phyloP scores from a whole-genome alignment of 148 eudicot species.

The Silene uniflora region DNA sequence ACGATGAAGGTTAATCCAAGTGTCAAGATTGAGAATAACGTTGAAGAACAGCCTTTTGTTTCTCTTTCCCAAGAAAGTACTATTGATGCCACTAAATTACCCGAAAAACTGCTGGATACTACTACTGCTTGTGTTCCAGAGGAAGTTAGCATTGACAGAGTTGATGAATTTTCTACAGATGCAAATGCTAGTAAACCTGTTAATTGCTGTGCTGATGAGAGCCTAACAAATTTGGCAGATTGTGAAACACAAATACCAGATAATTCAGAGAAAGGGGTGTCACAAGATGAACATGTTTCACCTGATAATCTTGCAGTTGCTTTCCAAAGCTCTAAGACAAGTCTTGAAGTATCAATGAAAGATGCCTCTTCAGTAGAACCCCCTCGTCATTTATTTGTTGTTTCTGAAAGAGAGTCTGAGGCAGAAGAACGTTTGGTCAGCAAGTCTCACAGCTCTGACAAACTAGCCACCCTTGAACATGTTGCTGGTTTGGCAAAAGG shows the following conservation, averaged over 20 bases:
- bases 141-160: slow-evolving; percentile 14
- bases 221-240: slow-evolving; percentile 4
- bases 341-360: slow-evolving; percentile 16
- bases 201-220: slow-evolving; percentile 15
- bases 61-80: slow-evolving; percentile 18
- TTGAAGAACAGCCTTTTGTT: slow-evolving; percentile 20
- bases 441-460: slow-evolving; percentile 21
- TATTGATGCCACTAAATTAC: background rate
- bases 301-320: slow-evolving; percentile 20
- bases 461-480: background rate
- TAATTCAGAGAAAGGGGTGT: slow-evolving; percentile 9
- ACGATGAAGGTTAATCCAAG: slow-evolving; percentile 16
- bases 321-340: slow-evolving; percentile 6
- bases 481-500: slow-evolving; percentile 34
- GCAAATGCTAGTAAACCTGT: slow-evolving; percentile 6
- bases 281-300: slow-evolving; percentile 12
- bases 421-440: slow-evolving; percentile 10
- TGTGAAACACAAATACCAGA: slow-evolving; percentile 6
- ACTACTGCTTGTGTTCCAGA: slow-evolving; percentile 1
- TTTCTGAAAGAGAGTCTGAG: slow-evolving; percentile 14
- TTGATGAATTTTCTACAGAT: slow-evolving; percentile 15
- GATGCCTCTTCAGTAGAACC: slow-evolving; percentile 13
- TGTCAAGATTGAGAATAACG: slow-evolving; percentile 21
- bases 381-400: slow-evolving; percentile 10
- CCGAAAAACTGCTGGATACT: slow-evolving; percentile 22